Evolutionary conservation across 352 stramenopile genomes (phyloP).

Genomic region (Globisporangium perplexum): DNA sequence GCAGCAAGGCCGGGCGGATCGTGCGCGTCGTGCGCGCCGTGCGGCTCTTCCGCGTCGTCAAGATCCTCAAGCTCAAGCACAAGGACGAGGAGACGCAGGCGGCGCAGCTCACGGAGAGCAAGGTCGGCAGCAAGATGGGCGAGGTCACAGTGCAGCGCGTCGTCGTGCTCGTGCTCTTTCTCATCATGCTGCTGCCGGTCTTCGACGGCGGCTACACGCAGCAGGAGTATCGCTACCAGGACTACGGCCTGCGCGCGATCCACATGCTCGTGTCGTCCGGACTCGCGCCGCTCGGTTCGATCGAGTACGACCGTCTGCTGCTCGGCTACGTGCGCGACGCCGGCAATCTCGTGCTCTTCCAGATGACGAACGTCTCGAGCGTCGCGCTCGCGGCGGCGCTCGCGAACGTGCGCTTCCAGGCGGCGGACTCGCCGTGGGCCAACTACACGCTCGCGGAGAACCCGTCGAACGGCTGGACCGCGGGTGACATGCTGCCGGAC

Average conservation of each 20-base stretch:
- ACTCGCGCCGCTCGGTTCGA: conserved; percentile 23
- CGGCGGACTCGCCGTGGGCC: conserved; percentile 18
- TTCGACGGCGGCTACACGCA: conserved; percentile 81
- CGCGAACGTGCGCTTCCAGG: conserved; percentile 43
- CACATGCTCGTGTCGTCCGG: conserved; percentile 63
- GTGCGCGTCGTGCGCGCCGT: conserved; percentile 81
- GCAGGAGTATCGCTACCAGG: conserved; percentile 78
- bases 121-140: conserved; percentile 86
- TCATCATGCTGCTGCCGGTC: conserved; percentile 84
- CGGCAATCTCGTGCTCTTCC: conserved; percentile 43
- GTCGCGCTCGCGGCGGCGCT: conserved; percentile 27
- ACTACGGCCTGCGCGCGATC: conserved; percentile 75
- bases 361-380: conserved; percentile 51
- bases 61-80: conserved; percentile 85
- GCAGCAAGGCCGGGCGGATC: conserved; percentile 80
- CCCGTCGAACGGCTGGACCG: conserved; percentile 52
- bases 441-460: conserved; percentile 53
- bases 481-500: conserved; percentile 21
- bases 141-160: conserved; percentile 84
- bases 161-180: conserved; percentile 87
- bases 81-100: conserved; percentile 35
- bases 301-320: conserved; percentile 53
- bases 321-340: conserved; percentile 64
- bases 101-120: conserved; percentile 68
- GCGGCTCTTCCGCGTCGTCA: conserved; percentile 79